Conservation (phyloP, 169 alveolate species). For the Blepharisma undulans region DNA sequence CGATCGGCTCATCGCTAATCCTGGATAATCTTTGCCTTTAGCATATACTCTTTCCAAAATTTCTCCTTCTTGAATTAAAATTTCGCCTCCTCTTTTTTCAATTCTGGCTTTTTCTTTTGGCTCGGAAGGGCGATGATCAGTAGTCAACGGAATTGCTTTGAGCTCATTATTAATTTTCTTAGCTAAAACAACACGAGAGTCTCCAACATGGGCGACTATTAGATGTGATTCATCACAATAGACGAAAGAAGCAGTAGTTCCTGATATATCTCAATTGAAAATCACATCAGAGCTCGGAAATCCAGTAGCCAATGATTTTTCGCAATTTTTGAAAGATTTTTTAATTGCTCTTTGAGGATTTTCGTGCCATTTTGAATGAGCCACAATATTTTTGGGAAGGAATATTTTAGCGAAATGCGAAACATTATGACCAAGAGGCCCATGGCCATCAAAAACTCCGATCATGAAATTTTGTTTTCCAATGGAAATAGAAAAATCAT, state of each 20-base stretch:
- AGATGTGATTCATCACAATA: conserved; percentile 54
- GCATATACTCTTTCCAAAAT: conserved; percentile 86
- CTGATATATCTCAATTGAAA: conserved; percentile 50
- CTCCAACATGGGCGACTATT: conserved; percentile 87
- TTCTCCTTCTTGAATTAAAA: conserved; percentile 79
- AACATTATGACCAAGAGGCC: conserved; percentile 89
- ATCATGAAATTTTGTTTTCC: conserved; percentile 67
- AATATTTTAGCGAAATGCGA: conserved; percentile 74
- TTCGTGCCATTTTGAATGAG: not conserved
- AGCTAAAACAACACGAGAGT: conserved; percentile 83
- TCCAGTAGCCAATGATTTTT: not conserved
- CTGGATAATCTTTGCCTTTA: conserved; percentile 80
- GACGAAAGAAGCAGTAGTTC: conserved; percentile 75
- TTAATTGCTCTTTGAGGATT: conserved; percentile 2
- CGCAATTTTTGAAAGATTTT: not conserved
- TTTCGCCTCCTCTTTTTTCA: conserved; percentile 85
- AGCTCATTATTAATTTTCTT: conserved; percentile 49
- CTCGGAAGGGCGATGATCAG: conserved; percentile 84
- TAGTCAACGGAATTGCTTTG: conserved; percentile 73
- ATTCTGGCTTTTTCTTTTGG: conserved; percentile 84
- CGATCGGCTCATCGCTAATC: conserved; percentile 91
- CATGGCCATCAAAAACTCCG: conserved; percentile 93
- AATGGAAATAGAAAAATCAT: conserved; percentile 76
- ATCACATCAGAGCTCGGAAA: not conserved
- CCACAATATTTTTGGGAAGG: conserved; percentile 64